Evolutionary conservation across 2,329 filamentous ascomycete species (phyloP), one percentile per base, ranked within the genome.

Genomic region (Mollisia scopiformis): DNA sequence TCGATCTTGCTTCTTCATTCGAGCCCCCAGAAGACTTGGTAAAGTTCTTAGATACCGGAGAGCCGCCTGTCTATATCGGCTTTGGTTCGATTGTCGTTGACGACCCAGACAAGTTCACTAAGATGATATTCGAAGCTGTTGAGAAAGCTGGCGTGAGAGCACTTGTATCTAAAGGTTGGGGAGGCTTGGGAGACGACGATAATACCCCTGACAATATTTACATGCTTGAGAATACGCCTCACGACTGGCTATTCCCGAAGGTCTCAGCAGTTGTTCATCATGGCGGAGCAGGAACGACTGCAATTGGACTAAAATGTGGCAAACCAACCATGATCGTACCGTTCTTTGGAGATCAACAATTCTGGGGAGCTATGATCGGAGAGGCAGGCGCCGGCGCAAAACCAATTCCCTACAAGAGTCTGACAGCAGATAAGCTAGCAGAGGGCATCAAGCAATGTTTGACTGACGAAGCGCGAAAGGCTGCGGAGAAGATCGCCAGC

Each of bases 271-370:
- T 88, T 3, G 84, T 92, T 1, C 90, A 91, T 62, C 90, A 92
- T 64, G 90, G 90, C n/a, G 90, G 90, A 13, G 90, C 90, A 0
- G 90, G 90, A 1, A 93, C 90, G 0, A 91, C 89, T 0, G 90
- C 90, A 1, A 89, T 89, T 50, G 88, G 88, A 1, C 78, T 93
- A 31, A 90, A 89, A 72, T 88, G 84, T 64, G 90, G 83, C 3
- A 85, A 84, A 68, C 90, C 90, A 0, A 91, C 88, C 5, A 89
- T 92, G 84, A 84, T 92, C 27, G 87, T 93, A 1, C 90, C 90
- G 0, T 93, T 93, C 75, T 93, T 93, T 66, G 90, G 90, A 2
- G 90, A 93, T 70, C 90, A 93, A 55, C 83, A 88, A 52, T 93
- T 93, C 71, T 93, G 90, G 90, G 90, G 89, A 2, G 79, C 80